Evolutionary conservation across 345 rosid species (phyloP).

Genomic region (Rhodamnia argentea): DNA sequence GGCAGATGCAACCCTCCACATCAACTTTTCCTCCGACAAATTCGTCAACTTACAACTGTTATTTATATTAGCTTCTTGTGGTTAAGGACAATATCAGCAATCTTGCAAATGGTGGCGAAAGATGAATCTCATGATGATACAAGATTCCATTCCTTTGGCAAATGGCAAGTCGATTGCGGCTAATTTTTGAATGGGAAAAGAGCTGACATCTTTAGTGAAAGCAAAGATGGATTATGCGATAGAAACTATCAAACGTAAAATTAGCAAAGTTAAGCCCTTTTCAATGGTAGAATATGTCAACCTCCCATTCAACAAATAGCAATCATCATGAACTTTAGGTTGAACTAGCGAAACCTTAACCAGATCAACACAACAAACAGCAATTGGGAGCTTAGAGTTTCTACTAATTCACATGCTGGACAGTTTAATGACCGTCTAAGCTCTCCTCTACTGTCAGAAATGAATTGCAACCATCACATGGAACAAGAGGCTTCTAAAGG

Average conservation of each 20-base stretch:
- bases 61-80: neutral
- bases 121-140: neutral
- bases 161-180: neutral
- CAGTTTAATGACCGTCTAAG: neutral
- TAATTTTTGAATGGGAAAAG: neutral
- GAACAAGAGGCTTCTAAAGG: neutral
- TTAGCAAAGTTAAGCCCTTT: neutral
- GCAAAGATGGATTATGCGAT: neutral
- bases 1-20: neutral
- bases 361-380: neutral
- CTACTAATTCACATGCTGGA: neutral
- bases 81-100: neutral
- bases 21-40: neutral
- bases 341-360: neutral
- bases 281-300: neutral
- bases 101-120: neutral
- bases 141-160: neutral
- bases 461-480: neutral
- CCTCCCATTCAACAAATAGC: neutral
- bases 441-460: neutral
- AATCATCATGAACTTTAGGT: neutral
- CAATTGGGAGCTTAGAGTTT: neutral
- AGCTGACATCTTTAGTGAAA: neutral
- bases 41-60: constrained; percentile 14
- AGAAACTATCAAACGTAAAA: neutral